These are phyloP conservation scores for Clitocybe nebularis DNA, from an alignment of 1,284 basidiomycete species.

Conservation along the genomic window DNA sequence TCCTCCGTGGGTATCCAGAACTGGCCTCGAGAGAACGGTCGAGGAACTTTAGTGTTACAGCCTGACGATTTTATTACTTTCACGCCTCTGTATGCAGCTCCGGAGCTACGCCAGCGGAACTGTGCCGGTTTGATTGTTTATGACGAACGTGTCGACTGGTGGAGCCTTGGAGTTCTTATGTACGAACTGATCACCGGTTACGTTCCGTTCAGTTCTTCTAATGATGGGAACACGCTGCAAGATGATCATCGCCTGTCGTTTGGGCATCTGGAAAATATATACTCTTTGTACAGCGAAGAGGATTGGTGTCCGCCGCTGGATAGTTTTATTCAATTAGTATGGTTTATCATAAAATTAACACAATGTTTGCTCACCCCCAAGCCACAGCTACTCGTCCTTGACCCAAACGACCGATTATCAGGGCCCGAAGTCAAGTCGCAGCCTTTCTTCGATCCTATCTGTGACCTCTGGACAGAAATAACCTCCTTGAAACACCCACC, in stretches of 20 bases:
- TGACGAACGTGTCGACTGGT: conserved; percentile 60
- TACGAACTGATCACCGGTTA: conserved; percentile 55
- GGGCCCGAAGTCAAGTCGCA: conserved; percentile 24
- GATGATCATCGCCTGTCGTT: conserved; percentile 23
- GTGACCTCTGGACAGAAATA: conserved; percentile 27
- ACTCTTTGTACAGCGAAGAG: conserved; percentile 4
- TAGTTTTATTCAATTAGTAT: conserved; percentile 17
- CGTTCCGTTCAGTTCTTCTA: conserved; percentile 13
- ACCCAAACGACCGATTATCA: conserved; percentile 23
- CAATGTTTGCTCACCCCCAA: neutral
- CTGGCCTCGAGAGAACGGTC: conserved; percentile 42
- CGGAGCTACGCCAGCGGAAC: conserved; percentile 48
- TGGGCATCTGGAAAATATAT: conserved; percentile 19
- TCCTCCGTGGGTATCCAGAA: no score
- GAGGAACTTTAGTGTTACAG: conserved; percentile 18
- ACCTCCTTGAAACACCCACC: conserved; percentile 27
- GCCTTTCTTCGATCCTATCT: conserved; percentile 24
- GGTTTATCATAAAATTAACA: neutral
- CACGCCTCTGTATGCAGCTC: conserved; percentile 38
- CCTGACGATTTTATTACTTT: conserved; percentile 24
- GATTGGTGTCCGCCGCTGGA: conserved; percentile 18
- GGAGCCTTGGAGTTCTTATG: conserved; percentile 58
- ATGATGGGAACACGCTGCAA: conserved; percentile 11
- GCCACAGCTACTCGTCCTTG: conserved; percentile 24
- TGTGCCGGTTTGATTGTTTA: conserved; percentile 32